Evolutionary conservation across 805 yeast genomes (phyloP).

Genomic region (Candida golubevii): DNA sequence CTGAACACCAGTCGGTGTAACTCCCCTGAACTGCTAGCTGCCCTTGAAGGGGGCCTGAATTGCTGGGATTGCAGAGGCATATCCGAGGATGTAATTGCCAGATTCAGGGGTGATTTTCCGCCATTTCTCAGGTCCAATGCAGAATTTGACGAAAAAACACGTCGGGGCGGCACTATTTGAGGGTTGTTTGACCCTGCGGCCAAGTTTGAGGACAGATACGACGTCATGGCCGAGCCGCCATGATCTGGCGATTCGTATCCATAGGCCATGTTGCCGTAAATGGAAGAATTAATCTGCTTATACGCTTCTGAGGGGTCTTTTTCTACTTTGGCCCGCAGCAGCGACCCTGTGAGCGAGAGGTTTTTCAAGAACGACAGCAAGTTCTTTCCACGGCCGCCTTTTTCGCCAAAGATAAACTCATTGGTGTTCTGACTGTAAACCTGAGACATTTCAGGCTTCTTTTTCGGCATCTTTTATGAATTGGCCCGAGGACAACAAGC

Average conservation of each 20-base stretch:
- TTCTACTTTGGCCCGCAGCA: constrained; percentile 14
- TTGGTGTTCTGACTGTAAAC: constrained; percentile 36
- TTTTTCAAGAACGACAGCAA: constrained; percentile 48
- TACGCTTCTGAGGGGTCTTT: constrained; percentile 13
- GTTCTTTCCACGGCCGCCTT: constrained; percentile 64
- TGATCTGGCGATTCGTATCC: constrained; percentile 17
- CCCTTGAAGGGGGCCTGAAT: constrained; percentile 3
- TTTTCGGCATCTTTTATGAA: constrained; percentile 31
- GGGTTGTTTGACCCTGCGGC: background rate
- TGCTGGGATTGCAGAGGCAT: constrained; percentile 1
- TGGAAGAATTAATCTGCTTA: constrained; percentile 32
- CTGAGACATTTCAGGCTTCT: constrained; percentile 44
- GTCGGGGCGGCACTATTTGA: background rate
- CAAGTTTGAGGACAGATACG: background rate
- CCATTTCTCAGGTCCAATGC: background rate
- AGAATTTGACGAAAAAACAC: constrained; percentile 2
- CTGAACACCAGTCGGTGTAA: constrained; percentile 5
- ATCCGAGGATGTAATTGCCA: background rate
- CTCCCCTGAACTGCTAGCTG: constrained; percentile 6
- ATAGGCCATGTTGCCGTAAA: constrained; percentile 37
- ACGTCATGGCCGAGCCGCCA: constrained; percentile 9
- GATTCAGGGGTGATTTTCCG: background rate
- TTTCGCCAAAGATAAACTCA: constrained; percentile 64
- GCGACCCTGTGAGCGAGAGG: constrained; percentile 33
- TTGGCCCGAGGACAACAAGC: too few species aligned